Base-by-base conservation (phyloP, 805 yeast species). In the Saturnispora ahearnii region DNA sequence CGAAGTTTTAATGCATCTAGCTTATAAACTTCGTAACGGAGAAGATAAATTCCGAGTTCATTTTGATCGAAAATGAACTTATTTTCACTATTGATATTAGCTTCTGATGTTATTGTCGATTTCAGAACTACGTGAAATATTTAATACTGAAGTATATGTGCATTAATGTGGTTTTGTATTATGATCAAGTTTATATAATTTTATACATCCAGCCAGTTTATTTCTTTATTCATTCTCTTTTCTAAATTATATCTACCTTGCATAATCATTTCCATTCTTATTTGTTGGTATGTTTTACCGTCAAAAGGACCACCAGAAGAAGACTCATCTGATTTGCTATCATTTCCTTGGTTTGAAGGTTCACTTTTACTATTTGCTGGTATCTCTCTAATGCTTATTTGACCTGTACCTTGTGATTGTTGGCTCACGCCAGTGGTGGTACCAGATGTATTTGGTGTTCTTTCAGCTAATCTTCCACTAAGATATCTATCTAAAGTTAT, bases 1-100 rank as follows among this genome's bases (percentile, higher is more conserved):
- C 51, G 98, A 91, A 58, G 80, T 85, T 31, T 81, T 91, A 37
- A 87, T 96, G 34, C 89, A 86, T 59, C 93, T 91, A 62, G 72
- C 93, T 49, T 93, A 91, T 68, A 82, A 86, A 59, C 89, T 87
- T 48, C 81, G 80, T 60, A 83, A 87, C 60, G 87, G 86, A 58
- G 63, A 63, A 46, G 62, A 65, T 44, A 61, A 61, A 45, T 65
- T 64, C 67, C 60, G 64, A 26, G 71, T 76, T 56, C 71, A 70
- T 53, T 66, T 66, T 38, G 67, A 64, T 48, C 50, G 38, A 32
- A 47, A 47, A 28, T 42, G 41, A 21, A 13, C 29, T 24, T 21
- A 38, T 40, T 30, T 26, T 21, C 37, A 8, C 9, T 26, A 30
- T 46, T n/a, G 10, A 21, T 41, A 34, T 21, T 18, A 18, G 2